These are phyloP conservation scores for Cryphonectria radicalis DNA, from an alignment of 2,329 filamentous ascomycete genomes.

Conservation along the genomic window DNA sequence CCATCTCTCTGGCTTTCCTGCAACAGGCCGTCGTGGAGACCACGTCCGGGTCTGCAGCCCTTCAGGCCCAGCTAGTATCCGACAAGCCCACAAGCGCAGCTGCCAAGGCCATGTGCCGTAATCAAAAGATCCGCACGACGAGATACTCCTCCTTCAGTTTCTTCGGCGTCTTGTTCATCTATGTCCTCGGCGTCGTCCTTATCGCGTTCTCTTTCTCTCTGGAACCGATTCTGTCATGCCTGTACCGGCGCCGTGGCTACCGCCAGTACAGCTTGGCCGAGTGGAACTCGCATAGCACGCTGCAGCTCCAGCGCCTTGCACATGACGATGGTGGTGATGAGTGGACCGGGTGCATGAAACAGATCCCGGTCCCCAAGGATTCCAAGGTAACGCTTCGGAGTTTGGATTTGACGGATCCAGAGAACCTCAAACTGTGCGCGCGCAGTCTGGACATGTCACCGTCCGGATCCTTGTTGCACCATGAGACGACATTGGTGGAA, in stretches of 20 bases:
- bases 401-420: background rate
- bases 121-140: constrained; percentile 35
- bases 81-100: constrained; percentile 4
- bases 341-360: background rate
- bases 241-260: constrained; percentile 26
- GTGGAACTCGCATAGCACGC: constrained; percentile 33
- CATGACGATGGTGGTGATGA: constrained; percentile 32
- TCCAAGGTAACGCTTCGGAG: background rate
- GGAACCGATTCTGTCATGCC: constrained; percentile 25
- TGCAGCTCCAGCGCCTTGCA: constrained; percentile 37
- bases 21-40: constrained; percentile 26
- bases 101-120: constrained; percentile 21
- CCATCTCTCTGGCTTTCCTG: constrained; percentile 13
- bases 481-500: background rate
- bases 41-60: constrained; percentile 15
- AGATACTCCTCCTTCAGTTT: constrained; percentile 36
- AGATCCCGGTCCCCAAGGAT: background rate
- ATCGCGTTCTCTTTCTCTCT: constrained; percentile 30
- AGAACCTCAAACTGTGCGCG: background rate
- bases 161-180: constrained; percentile 35
- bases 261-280: constrained; percentile 33
- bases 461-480: background rate
- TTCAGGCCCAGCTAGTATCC: background rate
- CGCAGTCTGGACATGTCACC: background rate
- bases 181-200: constrained; percentile 30